Base-by-base conservation (phyloP, 495 filamentous ascomycete genomes). In the Penicillium arizonense region DNA sequence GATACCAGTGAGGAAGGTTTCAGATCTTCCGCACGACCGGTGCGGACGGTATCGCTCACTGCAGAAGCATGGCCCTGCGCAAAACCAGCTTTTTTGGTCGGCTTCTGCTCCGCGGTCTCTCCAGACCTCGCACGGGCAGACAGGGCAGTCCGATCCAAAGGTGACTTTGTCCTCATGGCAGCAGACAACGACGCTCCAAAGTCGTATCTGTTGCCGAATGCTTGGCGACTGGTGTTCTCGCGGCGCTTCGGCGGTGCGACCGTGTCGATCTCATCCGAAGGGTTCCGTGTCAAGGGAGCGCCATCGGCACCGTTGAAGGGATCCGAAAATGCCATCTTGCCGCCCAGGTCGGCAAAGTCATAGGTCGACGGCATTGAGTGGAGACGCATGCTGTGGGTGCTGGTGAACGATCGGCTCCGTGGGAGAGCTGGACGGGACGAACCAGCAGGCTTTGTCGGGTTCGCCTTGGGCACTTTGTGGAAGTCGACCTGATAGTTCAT, bases 401-500 rank as follows among this genome's bases (percentile, higher is more conserved):
- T 56, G 61, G 74, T 64, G 66, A 82, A 61, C 61, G 65, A 64
- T 55, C 82, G 85, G 77, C 90, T 96, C 41, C 91, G 87, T 26
- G 91, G 91, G 47, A 96, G 76, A 33, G 83, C 71, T 16, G 84
- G 75, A 18, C 88, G 84, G 44, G 82, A 68, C 33, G 76, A 68
- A 32, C 76, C 66, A 5, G 79, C 72, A 53, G 79, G 73, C 9
- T 64, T 62, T 44, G 70, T 74, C 45, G 74, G 74, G 66, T 81
- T 80, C 36, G 73, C 58, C 71, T 88, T 91, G 46, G 74, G 67
- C 61, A 85, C 85, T 75, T 91, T 95, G 39, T 77, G 75, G 74
- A 98, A 98, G 64, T 96, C 91, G 46, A 96, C 82, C 60, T 96
- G 91, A 69, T 91, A 97, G 69, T 98, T 96, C 65, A 82, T 79